Conservation (phyloP, 805 yeast genomes). For the Candida boidinii region DNA sequence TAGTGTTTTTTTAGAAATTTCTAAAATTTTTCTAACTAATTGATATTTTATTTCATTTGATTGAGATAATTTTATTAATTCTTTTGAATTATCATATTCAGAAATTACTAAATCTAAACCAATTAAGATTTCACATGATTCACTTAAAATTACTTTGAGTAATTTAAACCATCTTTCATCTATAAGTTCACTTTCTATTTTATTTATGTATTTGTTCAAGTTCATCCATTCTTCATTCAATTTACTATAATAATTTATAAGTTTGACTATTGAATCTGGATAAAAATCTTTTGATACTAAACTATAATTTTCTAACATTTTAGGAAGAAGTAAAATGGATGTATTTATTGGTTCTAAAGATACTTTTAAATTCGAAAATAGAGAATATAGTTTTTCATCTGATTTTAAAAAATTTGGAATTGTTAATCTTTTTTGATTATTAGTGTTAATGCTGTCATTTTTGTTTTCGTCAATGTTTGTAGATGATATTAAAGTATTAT, state of each 20-base stretch:
- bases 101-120: too few relatives aligned
- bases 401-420: slow-evolving; percentile 30
- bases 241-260: slow-evolving; percentile 30
- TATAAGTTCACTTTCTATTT: slow-evolving; percentile 36
- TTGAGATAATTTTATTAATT: too few relatives aligned
- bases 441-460: slow-evolving; percentile 1
- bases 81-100: too few relatives aligned
- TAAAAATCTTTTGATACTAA: slow-evolving; percentile 19
- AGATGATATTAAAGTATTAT: too few relatives aligned
- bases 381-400: slow-evolving; percentile 32
- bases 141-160: slow-evolving; percentile 37
- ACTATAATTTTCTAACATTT: slow-evolving; percentile 36
- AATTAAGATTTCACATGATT: slow-evolving; percentile 24
- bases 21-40: too few relatives aligned
- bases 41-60: too few relatives aligned
- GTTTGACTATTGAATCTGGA: slow-evolving; percentile 21
- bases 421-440: slow-evolving; percentile 10
- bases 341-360: slow-evolving; percentile 43
- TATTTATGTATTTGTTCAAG: slow-evolving; percentile 30
- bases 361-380: slow-evolving; percentile 31
- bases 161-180: slow-evolving; percentile 50
- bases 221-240: slow-evolving; percentile 32
- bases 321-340: slow-evolving; percentile 43
- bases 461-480: slow-evolving; percentile 5
- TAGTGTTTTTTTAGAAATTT: too few relatives aligned